Conservation (phyloP, 1,284 basidiomycete species). For the Phellopilus nigrolimitatus region DNA sequence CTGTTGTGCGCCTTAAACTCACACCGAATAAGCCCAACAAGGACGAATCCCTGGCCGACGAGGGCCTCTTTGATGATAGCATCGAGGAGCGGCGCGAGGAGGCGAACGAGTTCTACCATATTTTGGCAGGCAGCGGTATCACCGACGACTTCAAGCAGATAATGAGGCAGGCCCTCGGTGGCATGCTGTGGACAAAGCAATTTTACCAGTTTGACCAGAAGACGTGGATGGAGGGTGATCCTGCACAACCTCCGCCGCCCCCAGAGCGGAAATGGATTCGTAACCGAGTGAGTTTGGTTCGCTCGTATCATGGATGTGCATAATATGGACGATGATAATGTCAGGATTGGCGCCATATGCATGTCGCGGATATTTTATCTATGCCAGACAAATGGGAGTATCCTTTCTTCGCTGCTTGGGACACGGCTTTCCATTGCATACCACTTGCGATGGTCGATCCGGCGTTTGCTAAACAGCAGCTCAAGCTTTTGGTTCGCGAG, state of each 20-base stretch:
- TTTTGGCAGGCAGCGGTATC: conserved; percentile 76
- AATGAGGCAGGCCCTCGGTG: conserved; percentile 94
- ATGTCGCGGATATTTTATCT: conserved; percentile 92
- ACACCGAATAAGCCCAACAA: conserved; percentile 73
- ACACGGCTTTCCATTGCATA: conserved; percentile 98
- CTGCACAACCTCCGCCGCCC: conserved; percentile 91
- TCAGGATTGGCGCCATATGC: conserved; percentile 91
- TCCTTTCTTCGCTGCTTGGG: conserved; percentile 93
- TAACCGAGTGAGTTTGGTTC: conserved; percentile 72
- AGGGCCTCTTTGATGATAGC: conserved; percentile 83
- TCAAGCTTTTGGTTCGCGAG: conserved; percentile 92
- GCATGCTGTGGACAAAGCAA: conserved; percentile 99
- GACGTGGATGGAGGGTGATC: conserved; percentile 94
- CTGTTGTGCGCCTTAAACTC: conserved; percentile 91
- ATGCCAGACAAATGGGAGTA: conserved; percentile 99
- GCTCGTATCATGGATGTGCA: not conserved
- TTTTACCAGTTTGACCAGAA: conserved; percentile 95
- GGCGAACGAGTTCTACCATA: conserved; percentile 92
- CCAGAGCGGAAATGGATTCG: conserved; percentile 82
- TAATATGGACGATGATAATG: conserved; percentile 4
- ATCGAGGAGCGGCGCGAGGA: conserved; percentile 88
- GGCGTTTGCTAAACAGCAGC: conserved; percentile 94
- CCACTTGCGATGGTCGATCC: conserved; percentile 95
- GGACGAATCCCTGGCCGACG: conserved; percentile 82
- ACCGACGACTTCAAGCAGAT: conserved; percentile 93